Conservation (phyloP, 495 filamentous ascomycete species). For the Neurospora intermedia region DNA sequence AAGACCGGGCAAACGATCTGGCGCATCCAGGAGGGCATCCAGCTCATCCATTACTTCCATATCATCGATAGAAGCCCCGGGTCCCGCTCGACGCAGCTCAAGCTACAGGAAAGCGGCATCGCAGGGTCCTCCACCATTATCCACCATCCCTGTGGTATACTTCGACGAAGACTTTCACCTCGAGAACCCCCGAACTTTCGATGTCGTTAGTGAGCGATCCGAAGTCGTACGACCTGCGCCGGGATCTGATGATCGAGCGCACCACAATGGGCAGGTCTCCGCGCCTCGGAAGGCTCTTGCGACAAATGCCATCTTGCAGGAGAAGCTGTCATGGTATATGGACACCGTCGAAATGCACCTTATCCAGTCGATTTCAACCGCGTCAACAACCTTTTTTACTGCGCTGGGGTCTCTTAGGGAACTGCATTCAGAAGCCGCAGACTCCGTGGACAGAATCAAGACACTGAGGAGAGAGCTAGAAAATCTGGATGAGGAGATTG, state of each 20-base stretch:
- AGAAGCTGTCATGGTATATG: slow-evolving; percentile 99
- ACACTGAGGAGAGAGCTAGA: slow-evolving; percentile 66
- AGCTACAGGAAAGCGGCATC: slow-evolving; percentile 37
- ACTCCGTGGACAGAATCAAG: slow-evolving; percentile 82
- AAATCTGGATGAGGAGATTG: slow-evolving; percentile 78
- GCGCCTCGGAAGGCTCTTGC: slow-evolving; percentile 79
- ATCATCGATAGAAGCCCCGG: slow-evolving; percentile 41
- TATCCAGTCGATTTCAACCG: slow-evolving; percentile 89
- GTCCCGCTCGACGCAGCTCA: slow-evolving; percentile 40
- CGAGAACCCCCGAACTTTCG: slow-evolving; percentile 93
- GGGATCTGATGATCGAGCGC: slow-evolving; percentile 43
- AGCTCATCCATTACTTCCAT: slow-evolving; percentile 35
- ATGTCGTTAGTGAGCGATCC: slow-evolving; percentile 90
- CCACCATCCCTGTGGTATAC: slow-evolving; percentile 86
- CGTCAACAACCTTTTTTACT: slow-evolving; percentile 93
- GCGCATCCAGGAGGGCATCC: slow-evolving; percentile 31
- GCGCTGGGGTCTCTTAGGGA: slow-evolving; percentile 85
- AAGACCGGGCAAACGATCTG: slow-evolving; percentile 30
- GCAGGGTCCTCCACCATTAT: slow-evolving; percentile 69
- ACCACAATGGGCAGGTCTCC: slow-evolving; percentile 49
- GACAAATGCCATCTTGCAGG: slow-evolving; percentile 96
- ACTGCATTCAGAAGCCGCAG: slow-evolving; percentile 82
- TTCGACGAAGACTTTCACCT: slow-evolving; percentile 93
- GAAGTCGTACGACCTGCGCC: slow-evolving; percentile 70
- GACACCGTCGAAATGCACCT: slow-evolving; percentile 97